Base-by-base conservation (phyloP, 345 rosid species). In the Gossypium ekmanianum region DNA sequence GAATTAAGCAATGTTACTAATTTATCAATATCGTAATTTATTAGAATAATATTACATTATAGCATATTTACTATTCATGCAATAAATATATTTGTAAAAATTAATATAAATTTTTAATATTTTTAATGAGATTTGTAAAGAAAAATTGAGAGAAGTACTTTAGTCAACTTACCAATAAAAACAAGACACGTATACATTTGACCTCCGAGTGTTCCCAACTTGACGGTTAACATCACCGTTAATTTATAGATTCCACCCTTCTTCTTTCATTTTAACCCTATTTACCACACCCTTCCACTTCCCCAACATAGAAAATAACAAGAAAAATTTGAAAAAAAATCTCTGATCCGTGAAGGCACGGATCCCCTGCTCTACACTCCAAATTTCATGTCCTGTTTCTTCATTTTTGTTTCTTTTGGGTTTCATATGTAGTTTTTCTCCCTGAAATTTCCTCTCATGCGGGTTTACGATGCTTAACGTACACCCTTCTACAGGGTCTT, bases 381-480 rank as follows among this genome's bases (percentile, higher is more conserved):
- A 59, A 22, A 64, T 9, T 78, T 22, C 48, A 26, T 73, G 74
- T 62, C 43, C 6, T 79, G 64, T 65, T 43, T 78, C 51, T 68
- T 50, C n/a, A 3, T 51, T 24, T 66, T 66, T 13, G 7, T 51
- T 24, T 29, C 13, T 18, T 57, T 45, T 45, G 50, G 14, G 29
- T 57, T 59, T 59, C 17, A 1, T 57, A 57, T 57, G 13, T 57
- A 22, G 11, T 59, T 24, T 16, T 3, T 3, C 11, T 76, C 65
- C 13, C 51, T 11, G 24, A 79, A 76, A 18, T 75, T 79, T 26
- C 24, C 18, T 62, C 63, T 56, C 71, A 73, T 80, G 77, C 52
- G 34, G 55, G 71, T 82, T 80, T 85, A 75, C 86, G 83, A 88
- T 86, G 81, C 91, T 74, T 86, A 76, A 84, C 91, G 87, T 83